A percentile compares a stretch with the other conserved stretches of the same genome.
phyloP scores from a whole-genome alignment of 306 rosid genomes.

The Vigna hirtella region DNA sequence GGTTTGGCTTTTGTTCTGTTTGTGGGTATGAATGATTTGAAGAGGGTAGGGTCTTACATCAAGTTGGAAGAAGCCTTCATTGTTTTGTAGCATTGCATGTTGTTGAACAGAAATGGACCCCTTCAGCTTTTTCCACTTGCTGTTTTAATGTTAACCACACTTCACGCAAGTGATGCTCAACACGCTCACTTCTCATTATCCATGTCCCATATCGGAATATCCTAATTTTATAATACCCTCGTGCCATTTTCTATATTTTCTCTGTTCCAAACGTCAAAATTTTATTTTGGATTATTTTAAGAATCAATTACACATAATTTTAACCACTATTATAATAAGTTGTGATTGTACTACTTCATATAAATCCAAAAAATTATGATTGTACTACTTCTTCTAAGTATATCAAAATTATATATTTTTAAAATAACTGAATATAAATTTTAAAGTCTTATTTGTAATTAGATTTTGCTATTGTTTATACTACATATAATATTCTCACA shows the following conservation, averaged over 20 bases:
- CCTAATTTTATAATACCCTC: neutral
- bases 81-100: slow-evolving; percentile 18
- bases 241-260: neutral
- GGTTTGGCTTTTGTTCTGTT: neutral
- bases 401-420: too few relatives aligned
- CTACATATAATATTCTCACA: too few relatives aligned
- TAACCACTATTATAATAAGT: too few relatives aligned
- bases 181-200: neutral
- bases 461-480: too few relatives aligned
- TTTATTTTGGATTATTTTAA: too few relatives aligned
- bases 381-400: too few relatives aligned
- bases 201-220: neutral
- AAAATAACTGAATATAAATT: too few relatives aligned
- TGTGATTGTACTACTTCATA: too few relatives aligned
- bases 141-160: neutral
- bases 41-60: neutral
- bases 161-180: neutral
- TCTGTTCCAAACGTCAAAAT: too few relatives aligned
- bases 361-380: too few relatives aligned
- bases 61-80: neutral
- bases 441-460: too few relatives aligned
- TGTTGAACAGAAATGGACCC: neutral
- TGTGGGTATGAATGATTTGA: neutral
- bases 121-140: neutral
- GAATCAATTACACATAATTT: too few relatives aligned